Evolutionary conservation across 129 eudicot species (phyloP).

Genomic region (Saposhnikovia divaricata): DNA sequence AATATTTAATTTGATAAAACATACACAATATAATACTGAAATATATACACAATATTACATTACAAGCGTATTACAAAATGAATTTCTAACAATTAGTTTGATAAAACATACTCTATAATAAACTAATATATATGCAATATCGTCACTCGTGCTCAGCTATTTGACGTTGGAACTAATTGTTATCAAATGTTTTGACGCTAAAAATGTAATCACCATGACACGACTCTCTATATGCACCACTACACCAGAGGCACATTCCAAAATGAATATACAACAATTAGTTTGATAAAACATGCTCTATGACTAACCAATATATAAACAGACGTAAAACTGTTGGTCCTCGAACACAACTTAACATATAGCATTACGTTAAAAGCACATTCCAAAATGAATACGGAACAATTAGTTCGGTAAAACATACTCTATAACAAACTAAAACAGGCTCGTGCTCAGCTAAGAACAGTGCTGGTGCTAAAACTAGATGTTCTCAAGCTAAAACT

Average conservation of each 20-base stretch:
- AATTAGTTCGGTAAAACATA: neutral
- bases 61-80: neutral
- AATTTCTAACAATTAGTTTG: neutral
- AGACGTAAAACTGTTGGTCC: no score
- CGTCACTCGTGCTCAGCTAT: neutral
- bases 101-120: neutral
- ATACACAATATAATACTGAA: neutral
- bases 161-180: no score
- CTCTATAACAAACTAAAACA: neutral
- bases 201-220: neutral
- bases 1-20: neutral
- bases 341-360: no score
- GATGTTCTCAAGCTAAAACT: neutral
- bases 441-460: neutral
- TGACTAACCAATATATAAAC: no score
- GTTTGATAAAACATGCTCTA: neutral
- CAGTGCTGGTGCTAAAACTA: no score
- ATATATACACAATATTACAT: neutral
- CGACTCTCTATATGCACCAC: neutral
- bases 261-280: neutral
- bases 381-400: neutral
- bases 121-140: neutral
- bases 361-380: no score
- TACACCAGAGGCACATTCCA: neutral
- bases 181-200: neutral